Conservation (phyloP, 805 yeast species). For the Cyberlindnera galapagoensis region DNA sequence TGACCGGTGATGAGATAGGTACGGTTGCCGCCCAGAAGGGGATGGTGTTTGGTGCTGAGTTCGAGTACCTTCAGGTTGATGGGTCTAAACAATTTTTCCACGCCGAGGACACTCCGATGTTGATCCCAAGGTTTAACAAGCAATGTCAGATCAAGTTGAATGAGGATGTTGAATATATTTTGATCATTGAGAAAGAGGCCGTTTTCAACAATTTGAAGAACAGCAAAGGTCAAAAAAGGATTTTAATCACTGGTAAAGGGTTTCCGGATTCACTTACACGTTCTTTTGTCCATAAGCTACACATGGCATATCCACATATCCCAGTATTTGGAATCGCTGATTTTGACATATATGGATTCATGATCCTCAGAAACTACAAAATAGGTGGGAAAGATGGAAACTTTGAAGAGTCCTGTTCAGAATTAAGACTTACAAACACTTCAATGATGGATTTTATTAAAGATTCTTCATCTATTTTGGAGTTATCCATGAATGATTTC, state of each 20-base stretch:
- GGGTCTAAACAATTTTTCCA: too few species aligned
- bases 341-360: conserved; percentile 61
- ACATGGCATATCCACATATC: conserved; percentile 17
- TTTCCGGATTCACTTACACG: conserved; percentile 57
- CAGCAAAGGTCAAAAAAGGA: conserved; percentile 16
- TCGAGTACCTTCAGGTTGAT: too few species aligned
- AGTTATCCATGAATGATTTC: conserved; percentile 25
- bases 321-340: conserved; percentile 48
- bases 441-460: conserved; percentile 17
- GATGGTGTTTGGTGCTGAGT: conserved; percentile 36
- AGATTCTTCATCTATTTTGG: conserved; percentile 10
- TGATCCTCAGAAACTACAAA: conserved; percentile 45
- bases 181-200: conserved; percentile 51
- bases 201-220: conserved; percentile 30
- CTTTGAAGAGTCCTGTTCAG: conserved; percentile 5
- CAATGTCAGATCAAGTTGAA: conserved; percentile 8
- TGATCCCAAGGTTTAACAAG: conserved; percentile 36
- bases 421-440: conserved; percentile 12
- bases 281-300: conserved; percentile 31
- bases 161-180: conserved; percentile 22
- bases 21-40: conserved; percentile 62
- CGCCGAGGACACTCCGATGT: too few species aligned
- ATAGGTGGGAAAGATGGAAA: conserved; percentile 14
- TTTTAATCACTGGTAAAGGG: conserved; percentile 62
- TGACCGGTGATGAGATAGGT: conserved; percentile 34